phyloP scores from a whole-genome alignment of 1,139 yeast genomes.

The Lizanozyma gosingica region DNA sequence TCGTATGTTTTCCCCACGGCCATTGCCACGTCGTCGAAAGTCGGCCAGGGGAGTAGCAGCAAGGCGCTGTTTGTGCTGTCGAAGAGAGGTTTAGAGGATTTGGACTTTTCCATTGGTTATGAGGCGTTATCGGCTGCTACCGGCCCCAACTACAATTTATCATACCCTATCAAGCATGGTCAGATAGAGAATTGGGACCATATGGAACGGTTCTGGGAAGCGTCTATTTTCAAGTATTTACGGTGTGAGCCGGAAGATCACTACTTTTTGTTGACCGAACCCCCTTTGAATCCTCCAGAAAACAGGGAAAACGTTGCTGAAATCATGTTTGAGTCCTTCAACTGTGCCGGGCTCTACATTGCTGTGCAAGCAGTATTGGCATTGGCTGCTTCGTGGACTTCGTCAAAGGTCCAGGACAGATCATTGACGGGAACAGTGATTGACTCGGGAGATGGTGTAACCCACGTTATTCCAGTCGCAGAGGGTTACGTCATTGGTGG shows the following conservation, averaged over 20 bases:
- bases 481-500: conserved; percentile 98
- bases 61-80: conserved; percentile 30
- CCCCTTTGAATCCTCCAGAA: conserved; percentile 97
- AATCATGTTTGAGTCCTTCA: conserved; percentile 96
- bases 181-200: conserved; percentile 99
- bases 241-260: conserved; percentile 99
- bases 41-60: conserved; percentile 14
- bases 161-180: conserved; percentile 94
- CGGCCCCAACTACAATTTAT: conserved; percentile 82
- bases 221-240: conserved; percentile 87
- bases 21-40: conserved; percentile 65
- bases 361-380: conserved; percentile 99
- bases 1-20: conserved; percentile 97
- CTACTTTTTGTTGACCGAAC: conserved; percentile 89
- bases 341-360: conserved; percentile 95
- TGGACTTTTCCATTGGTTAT: conserved; percentile 92
- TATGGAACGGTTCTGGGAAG: conserved; percentile 99
- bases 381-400: conserved; percentile 98
- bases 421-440: conserved; percentile 97
- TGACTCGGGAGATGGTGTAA: conserved; percentile 96
- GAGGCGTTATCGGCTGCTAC: conserved; percentile 87
- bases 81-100: conserved; percentile 88
- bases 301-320: conserved; percentile 98
- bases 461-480: conserved; percentile 98
- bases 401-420: conserved; percentile 88